Base-by-base conservation (phyloP, 345 rosid genomes). In the Iberis pinnata region DNA sequence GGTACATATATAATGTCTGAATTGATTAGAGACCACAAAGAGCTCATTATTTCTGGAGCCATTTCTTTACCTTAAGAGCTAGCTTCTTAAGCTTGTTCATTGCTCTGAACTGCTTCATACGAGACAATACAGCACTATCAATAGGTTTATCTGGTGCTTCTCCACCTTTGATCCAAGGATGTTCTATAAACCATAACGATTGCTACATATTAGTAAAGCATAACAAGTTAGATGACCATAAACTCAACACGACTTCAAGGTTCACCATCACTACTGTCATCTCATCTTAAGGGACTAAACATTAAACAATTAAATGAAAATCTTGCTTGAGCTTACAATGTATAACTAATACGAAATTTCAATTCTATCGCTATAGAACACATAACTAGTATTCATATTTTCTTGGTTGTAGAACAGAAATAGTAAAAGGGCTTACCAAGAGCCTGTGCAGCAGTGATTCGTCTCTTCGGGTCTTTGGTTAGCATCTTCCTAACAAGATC, bases 21-120 rank as follows among this genome's bases (percentile, higher is more conserved):
- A 1, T 2, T 42, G 25, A 5, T 50, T 15, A 25, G 27, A 3
- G 20, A 39, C n/a, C n/a, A n/a, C n/a, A n/a, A n/a, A n/a, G n/a
- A n/a, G n/a, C n/a, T n/a, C n/a, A n/a, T n/a, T n/a, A n/a, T n/a
- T n/a, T n/a, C 17, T 17, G 10, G 32, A 19, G 16, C 18, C 9
- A 10, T 46, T 15, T 7, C 51, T 43, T 53, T 62, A 86, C 96
- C 94, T 89, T 82, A 63, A 84, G 58, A 17, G 95, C 95, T 33
- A 84, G 81, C 76, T 82, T 78, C 71, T 84, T 87, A 53, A 89
- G 75, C 69, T 84, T 77, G 76, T 80, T 89, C 95, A 84, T 78
- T 38, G 83, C 87, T 66, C 82, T 76, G 68, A 90, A 87, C 68
- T 79, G 85, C 74, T 84, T 90, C 92, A 84, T 65, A 62, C 95